Conservation (phyloP, 208 protist genomes). For the Trichomonas vaginalis region DNA sequence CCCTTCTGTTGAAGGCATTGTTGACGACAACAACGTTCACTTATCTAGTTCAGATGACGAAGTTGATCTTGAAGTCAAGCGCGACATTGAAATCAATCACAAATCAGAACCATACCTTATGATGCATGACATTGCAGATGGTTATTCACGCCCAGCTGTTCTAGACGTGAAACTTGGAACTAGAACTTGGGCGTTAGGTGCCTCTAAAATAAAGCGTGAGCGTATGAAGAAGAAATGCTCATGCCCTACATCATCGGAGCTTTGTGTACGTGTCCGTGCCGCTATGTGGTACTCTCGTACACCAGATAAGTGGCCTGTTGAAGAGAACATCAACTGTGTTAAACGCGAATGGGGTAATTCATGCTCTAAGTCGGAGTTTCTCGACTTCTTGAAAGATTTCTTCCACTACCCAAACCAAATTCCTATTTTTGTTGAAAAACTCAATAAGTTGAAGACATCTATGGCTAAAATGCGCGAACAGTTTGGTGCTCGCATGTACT, state of each 20-base stretch:
- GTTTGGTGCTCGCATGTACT: background rate
- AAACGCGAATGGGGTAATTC: background rate
- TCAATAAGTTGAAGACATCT: background rate
- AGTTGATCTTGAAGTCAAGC: background rate
- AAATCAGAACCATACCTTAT: background rate
- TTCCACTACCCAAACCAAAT: background rate
- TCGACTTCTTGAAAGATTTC: background rate
- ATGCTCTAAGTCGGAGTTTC: background rate
- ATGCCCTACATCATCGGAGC: background rate
- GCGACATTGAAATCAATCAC: background rate
- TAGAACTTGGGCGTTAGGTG: background rate
- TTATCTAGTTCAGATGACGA: background rate
- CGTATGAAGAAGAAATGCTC: background rate
- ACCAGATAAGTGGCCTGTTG: background rate
- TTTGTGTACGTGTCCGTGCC: background rate
- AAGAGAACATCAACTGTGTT: background rate
- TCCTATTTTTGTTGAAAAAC: background rate
- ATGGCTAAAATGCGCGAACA: background rate
- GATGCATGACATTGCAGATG: background rate
- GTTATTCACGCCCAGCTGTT: background rate
- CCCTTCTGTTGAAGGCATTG: background rate
- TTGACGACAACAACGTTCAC: background rate
- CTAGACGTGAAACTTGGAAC: background rate
- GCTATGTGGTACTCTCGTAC: background rate
- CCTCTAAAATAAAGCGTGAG: background rate